Conservation (phyloP, 2,329 filamentous ascomycete species). For the Magnaporthiopsis incrustans region DNA sequence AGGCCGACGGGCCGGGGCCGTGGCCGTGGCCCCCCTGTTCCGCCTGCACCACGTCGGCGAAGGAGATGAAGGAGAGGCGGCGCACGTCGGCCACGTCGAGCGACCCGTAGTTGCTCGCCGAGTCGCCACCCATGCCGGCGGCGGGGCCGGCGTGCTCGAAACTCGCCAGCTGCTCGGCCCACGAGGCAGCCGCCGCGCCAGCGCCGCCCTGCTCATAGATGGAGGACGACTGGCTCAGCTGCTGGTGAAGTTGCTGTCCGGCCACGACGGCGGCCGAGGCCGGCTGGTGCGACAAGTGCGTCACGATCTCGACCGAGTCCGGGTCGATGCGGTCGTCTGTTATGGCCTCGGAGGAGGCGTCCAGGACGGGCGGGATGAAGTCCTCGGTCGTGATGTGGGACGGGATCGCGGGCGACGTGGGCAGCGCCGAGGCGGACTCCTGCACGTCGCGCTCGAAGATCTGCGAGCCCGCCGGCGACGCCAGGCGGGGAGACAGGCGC, state of each 20-base stretch:
- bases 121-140: slow-evolving; percentile 45
- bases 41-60: slow-evolving; percentile 87
- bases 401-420: slow-evolving; percentile 78
- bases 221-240: slow-evolving; percentile 10
- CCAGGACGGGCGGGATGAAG: slow-evolving; percentile 82
- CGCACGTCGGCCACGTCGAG: slow-evolving; percentile 72
- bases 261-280: slow-evolving; percentile 56
- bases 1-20: slow-evolving; percentile 37
- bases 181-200: slow-evolving; percentile 39
- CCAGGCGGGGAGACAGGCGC: slow-evolving; percentile 55
- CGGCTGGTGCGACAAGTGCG: slow-evolving; percentile 74
- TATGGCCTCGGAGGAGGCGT: slow-evolving; percentile 86
- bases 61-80: slow-evolving; percentile 89
- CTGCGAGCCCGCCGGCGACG: slow-evolving; percentile 68
- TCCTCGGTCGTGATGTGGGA: slow-evolving; percentile 92
- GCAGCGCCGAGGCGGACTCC: slow-evolving; percentile 54
- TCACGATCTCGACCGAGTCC: slow-evolving; percentile 88
- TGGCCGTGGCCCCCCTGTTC: slow-evolving; percentile 50
- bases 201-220: slow-evolving; percentile 19
- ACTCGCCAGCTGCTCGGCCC: slow-evolving; percentile 48
- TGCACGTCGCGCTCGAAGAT: slow-evolving; percentile 97
- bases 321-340: slow-evolving; percentile 79
- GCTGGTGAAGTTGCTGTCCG: neutral
- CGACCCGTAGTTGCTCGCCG: slow-evolving; percentile 66
- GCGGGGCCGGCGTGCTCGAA: slow-evolving; percentile 28